Evolutionary conservation across 1,139 yeast genomes (phyloP).

Genomic region (Nakaseomyces glabratus): DNA sequence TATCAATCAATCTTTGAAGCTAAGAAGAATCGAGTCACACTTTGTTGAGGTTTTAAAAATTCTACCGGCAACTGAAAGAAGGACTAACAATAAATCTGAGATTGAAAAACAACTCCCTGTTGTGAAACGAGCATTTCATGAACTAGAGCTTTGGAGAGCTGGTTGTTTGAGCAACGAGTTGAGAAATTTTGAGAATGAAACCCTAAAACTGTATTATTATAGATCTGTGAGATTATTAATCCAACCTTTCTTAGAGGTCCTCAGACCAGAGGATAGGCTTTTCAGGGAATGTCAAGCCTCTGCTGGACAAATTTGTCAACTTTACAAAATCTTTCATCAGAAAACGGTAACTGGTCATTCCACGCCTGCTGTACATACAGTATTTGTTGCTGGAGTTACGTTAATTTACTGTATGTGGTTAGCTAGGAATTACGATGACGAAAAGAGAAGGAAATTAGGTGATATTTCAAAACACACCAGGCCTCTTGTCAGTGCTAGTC

Average conservation of each 20-base stretch:
- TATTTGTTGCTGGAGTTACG: constrained; percentile 55
- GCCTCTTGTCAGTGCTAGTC: constrained; percentile 42
- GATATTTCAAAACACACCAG: constrained; percentile 47
- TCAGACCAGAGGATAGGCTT: constrained; percentile 48
- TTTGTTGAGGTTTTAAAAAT: constrained; percentile 44
- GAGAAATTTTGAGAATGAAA: constrained; percentile 42
- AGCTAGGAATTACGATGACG: constrained; percentile 46
- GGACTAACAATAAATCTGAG: constrained; percentile 12
- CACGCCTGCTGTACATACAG: constrained; percentile 51
- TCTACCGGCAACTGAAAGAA: constrained; percentile 25
- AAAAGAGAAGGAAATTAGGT: constrained; percentile 39
- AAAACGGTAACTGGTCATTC: constrained; percentile 50
- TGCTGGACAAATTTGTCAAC: constrained; percentile 53
- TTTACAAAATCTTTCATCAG: constrained; percentile 49
- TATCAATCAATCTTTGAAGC: constrained; percentile 43
- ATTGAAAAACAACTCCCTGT: constrained; percentile 34
- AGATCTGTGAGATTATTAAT: constrained; percentile 46
- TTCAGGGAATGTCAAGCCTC: constrained; percentile 56
- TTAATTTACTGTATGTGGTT: constrained; percentile 53
- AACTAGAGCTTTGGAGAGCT: constrained; percentile 43
- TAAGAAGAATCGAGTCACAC: constrained; percentile 47
- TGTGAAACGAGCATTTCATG: constrained; percentile 40
- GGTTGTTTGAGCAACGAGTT: constrained; percentile 33
- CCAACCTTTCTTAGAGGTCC: constrained; percentile 49
- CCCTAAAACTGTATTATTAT: constrained; percentile 45